Base-by-base conservation (phyloP, 108 stramenopile genomes). In the Cyclotella sp. region DNA sequence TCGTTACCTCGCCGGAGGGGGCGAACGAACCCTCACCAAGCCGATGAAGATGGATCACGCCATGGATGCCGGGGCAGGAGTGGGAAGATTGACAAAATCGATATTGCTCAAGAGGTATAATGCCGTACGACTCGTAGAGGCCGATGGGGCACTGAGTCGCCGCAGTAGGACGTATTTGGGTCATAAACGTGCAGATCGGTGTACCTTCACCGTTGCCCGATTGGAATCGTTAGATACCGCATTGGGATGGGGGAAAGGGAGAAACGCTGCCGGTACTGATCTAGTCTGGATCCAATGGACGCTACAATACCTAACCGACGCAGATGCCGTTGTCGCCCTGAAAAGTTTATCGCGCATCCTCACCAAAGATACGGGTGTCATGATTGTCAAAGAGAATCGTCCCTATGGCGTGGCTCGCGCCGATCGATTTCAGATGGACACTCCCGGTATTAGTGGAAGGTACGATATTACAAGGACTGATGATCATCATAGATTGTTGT, bases 371-470 rank as follows among this genome's bases (percentile, higher is more conserved):
- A 63, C 72, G 15, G 72, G 72, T 63, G 46, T 63, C 9, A 12
- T 72, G 61, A 52, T 72, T 18, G 63, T 72, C 0, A 72, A 72
- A 29, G 72, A 72, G 42, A 72, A 72, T 62, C 59, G 72, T n/a
- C 72, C 72, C 0, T 72, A 47, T 30, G 72, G 72, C 29, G 28
- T 34, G 30, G 61, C 60, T 0, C 12, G 72, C 21, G 30, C 12
- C 13, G 72, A 72, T 64, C 72, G 72, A 13, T 72, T 72, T 72
- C 72, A 72, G 19, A 72, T 72, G 63, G 72, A 72, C 30, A 63
- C 61, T 5, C 72, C 72, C 21, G 72, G 12, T 11, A 34, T 14
- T 15, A 30, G 26, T 1, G 72, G 72, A 29, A 26, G 72, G 8
- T 72, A 72, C 19, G 72, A 72, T 10, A 63, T 72, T 46, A 72